Percentiles rank a stretch among this genome's conserved stretches.
Conservation (phyloP, 2,329 filamentous ascomycete species). For the Fusarium brachygibbosum region DNA sequence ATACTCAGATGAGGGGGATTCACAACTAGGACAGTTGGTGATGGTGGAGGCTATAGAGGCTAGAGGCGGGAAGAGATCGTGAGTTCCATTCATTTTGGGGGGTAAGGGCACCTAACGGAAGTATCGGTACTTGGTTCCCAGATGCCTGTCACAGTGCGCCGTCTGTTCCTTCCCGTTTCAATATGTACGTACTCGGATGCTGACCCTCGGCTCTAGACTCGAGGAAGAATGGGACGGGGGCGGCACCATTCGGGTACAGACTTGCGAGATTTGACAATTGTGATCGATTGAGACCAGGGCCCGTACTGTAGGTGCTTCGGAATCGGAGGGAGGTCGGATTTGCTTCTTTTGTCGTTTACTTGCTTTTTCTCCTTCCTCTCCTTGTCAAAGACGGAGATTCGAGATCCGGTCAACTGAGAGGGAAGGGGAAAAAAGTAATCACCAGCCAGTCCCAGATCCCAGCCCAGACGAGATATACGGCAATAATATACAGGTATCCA, state of each 20-base stretch:
- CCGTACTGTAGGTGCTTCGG: not conserved
- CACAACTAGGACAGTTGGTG: slow-evolving; percentile 15
- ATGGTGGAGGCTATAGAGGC: slow-evolving; percentile 19
- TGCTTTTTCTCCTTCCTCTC: not conserved
- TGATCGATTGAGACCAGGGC: slow-evolving; percentile 8
- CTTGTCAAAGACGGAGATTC: not conserved
- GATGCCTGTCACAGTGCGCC: slow-evolving; percentile 44
- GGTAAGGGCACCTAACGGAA: slow-evolving; percentile 25
- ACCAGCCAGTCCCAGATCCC: not conserved
- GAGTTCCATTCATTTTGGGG: slow-evolving; percentile 38
- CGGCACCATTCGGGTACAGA: slow-evolving; percentile 34
- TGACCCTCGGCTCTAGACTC: slow-evolving; percentile 33
- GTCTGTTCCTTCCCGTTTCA: slow-evolving; percentile 28
- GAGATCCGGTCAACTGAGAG: not conserved
- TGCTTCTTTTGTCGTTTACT: not conserved
- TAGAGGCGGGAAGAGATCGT: slow-evolving; percentile 44
- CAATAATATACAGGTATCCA: slow-evolving; percentile 20
- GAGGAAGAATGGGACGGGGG: slow-evolving; percentile 17
- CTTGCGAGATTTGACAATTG: slow-evolving; percentile 39
- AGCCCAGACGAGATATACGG: not conserved
- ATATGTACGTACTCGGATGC: slow-evolving; percentile 13
- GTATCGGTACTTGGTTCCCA: slow-evolving; percentile 42
- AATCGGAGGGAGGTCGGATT: slow-evolving; percentile 1
- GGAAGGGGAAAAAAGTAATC: slow-evolving; percentile 14
- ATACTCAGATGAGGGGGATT: slow-evolving; percentile 22